Conservation (phyloP, 805 yeast species). For the Metahyphopichia silvanorum region DNA sequence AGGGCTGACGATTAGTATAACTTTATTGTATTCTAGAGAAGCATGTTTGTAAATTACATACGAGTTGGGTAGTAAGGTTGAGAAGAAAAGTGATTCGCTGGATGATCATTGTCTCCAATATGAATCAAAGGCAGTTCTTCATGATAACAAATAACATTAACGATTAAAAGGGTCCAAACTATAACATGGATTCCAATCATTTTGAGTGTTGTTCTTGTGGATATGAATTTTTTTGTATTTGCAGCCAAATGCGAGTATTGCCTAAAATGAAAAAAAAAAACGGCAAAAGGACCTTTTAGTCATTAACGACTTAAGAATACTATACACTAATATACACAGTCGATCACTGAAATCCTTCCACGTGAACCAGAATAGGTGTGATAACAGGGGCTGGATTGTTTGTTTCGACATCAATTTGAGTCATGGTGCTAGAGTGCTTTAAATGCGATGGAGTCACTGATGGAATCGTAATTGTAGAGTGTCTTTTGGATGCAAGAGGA, state of each 20-base stretch:
- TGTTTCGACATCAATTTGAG: conserved; percentile 26
- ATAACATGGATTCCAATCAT: background rate
- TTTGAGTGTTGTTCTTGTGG: too few relatives aligned
- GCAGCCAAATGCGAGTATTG: too few relatives aligned
- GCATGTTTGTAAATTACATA: conserved; percentile 16
- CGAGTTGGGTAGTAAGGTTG: conserved; percentile 36
- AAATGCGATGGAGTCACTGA: background rate
- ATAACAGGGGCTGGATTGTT: conserved; percentile 33
- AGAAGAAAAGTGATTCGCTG: conserved; percentile 22
- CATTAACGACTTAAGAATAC: background rate
- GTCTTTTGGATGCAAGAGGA: background rate
- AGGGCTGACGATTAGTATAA: conserved; percentile 19
- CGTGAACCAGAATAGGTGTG: conserved; percentile 36
- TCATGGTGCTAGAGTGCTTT: conserved; percentile 24
- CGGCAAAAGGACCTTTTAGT: background rate
- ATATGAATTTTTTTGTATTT: too few relatives aligned
- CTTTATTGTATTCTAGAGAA: background rate
- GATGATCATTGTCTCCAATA: conserved; percentile 23
- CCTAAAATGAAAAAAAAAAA: background rate
- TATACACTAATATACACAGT: background rate
- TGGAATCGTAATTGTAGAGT: background rate
- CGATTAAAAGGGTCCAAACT: background rate
- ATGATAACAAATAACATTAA: conserved; percentile 25
- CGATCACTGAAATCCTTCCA: conserved; percentile 3
- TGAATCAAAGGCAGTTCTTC: conserved; percentile 28